Evolutionary conservation across 2,329 filamentous ascomycete genomes (phyloP), one percentile per base, ranked within the genome.

Genomic region (Didymella lethalis): DNA sequence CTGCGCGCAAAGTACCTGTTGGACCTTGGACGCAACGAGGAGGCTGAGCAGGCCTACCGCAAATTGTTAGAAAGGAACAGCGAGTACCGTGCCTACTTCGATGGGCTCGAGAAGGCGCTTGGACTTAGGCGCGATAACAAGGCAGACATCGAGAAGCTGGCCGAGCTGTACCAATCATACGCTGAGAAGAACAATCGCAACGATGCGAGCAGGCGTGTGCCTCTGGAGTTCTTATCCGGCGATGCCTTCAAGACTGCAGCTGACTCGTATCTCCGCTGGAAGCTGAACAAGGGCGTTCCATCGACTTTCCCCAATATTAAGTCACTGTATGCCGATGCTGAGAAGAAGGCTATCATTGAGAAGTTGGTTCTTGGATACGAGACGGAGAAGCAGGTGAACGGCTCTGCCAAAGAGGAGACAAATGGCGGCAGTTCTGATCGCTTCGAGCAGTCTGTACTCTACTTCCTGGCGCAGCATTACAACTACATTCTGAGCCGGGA

Each of bases 291-390:
- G 79, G 95, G 94, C 11, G 91, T 98, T 4, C 94, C 95, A 1
- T 99, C 95, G 2, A 93, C 94, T 3, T 99, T 99, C 78, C 93
- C 93, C 34, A 99, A 98, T 77, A 85, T 99, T 61, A 99, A 99
- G 81, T 88, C 96, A 66, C 85, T 99, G 23, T 99, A 98, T 80
- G 84, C 84, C 14, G 89, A 97, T 75, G 67, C 84, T 0, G 84
- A 80, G 67, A 99, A 99, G 82, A 91, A 89, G 74, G 84, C 89
- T n/a, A 85, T 84, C 0, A 85, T 99, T 40, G 87, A 90, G 64
- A 83, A 87, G 36, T 78, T 98, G 40, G 93, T 91, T 2, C 86
- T 95, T 68, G 86, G 90, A 51, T 98, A 97, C 71, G 83, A 91
- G 12, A 81, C 87, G 20, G 86, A 86, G 32, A 84, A 82, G 55